Evolutionary conservation across 2,329 filamentous ascomycete species (phyloP).

Genomic region (Aspergillus viridinutans): DNA sequence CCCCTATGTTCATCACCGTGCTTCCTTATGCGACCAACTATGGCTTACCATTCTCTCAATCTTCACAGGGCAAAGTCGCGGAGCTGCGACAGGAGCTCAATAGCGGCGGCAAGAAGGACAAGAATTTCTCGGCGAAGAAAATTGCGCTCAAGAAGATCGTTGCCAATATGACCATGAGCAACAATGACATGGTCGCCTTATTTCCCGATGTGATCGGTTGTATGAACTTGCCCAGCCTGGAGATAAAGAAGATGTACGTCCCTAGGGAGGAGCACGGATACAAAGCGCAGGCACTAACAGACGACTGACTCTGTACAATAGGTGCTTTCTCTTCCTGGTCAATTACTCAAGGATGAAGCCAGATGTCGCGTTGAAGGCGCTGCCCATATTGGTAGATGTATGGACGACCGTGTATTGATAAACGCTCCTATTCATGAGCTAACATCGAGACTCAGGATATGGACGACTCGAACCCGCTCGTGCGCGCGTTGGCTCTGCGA

Average conservation of each 20-base stretch:
- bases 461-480: slow-evolving; percentile 86
- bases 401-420: slow-evolving; percentile 19
- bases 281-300: neutral
- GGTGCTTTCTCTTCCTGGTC: slow-evolving; percentile 96
- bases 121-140: slow-evolving; percentile 92
- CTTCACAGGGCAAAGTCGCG: slow-evolving; percentile 90
- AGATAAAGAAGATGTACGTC: slow-evolving; percentile 97
- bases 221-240: slow-evolving; percentile 90
- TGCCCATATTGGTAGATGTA: slow-evolving; percentile 80
- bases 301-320: slow-evolving; percentile 35
- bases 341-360: slow-evolving; percentile 95
- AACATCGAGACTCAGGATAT: slow-evolving; percentile 62
- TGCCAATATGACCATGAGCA: slow-evolving; percentile 99
- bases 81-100: slow-evolving; percentile 93
- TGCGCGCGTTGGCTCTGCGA: slow-evolving; percentile 83
- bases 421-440: neutral
- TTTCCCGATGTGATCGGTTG: slow-evolving; percentile 94
- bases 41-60: slow-evolving; percentile 30
- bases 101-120: slow-evolving; percentile 94
- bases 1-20: slow-evolving; percentile 27
- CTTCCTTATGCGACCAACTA: slow-evolving; percentile 23
- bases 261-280: neutral
- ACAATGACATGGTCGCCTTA: slow-evolving; percentile 97
- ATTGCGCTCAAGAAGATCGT: slow-evolving; percentile 99
- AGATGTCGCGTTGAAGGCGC: slow-evolving; percentile 86